Evolutionary conservation across 2,329 filamentous ascomycete species (phyloP), one percentile per base, ranked within the genome.

Genomic region (Neurospora sp.): DNA sequence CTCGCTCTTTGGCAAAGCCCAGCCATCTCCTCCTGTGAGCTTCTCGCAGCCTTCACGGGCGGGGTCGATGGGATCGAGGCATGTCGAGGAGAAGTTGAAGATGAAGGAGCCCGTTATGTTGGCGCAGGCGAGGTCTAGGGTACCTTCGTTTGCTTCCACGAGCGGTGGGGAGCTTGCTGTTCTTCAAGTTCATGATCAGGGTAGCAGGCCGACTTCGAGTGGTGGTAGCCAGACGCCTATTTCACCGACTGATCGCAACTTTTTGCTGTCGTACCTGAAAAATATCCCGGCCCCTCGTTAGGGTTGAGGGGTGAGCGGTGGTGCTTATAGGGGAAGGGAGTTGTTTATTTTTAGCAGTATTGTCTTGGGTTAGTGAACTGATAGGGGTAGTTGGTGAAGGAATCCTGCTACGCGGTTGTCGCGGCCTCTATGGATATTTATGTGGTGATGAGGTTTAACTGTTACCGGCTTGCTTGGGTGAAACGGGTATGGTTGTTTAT

Each of bases 261-360:
- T 96, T 75, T 81, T 96, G 77, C 83, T 96, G 68, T 90, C 87
- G 10, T 96, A 93, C 77, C 81, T 96, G 75, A 87, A 92, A 73
- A 83, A 83, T 33, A 62, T 62, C 4, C 52, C 52, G 28, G 52
- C 15, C 15, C 52, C 52, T 62, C 52, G 52, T 62, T 17, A 62
- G 28, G 6, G 23, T 62, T 62, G 23, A 36, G 28, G 15, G 10
- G 11, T 10, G 6, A n/a, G 52, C 17, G 41, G 17, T 41, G 43
- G 46, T 23, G 43, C 10, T 15, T 52, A 28, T 23, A 15, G 19
- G 19, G 19, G 52, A 4, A 17, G 52, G 15, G 12, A 5, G 52
- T n/a, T 15, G 12, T 28, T 33, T 62, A 36, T 17, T 62, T 62
- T n/a, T 36, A 62, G 52, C 15, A 62, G 52, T 62, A 10, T 62